These are phyloP conservation scores for Thielaviopsis populi DNA, from an alignment of 2,329 filamentous ascomycete genomes.

Conservation along the genomic window DNA sequence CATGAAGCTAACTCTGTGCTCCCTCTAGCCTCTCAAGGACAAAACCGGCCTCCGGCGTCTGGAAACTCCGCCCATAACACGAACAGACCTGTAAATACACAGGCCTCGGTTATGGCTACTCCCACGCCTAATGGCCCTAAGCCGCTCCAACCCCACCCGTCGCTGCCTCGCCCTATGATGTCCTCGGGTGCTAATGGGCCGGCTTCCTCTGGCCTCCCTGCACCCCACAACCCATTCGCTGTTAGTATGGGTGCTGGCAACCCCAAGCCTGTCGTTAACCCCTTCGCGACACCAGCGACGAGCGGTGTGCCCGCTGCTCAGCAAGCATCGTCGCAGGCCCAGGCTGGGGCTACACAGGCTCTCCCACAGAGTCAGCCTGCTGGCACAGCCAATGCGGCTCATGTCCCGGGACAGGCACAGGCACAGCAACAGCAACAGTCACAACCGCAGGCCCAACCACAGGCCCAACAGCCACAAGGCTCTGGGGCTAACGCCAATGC, in stretches of 20 bases:
- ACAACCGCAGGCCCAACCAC: conserved; percentile 17
- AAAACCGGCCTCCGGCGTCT: conserved; percentile 13
- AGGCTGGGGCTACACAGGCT: not conserved
- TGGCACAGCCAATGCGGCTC: not conserved
- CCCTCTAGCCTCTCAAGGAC: conserved; percentile 18
- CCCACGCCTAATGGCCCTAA: not conserved
- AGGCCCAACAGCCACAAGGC: not conserved
- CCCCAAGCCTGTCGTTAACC: conserved; percentile 5
- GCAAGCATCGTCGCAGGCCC: not conserved
- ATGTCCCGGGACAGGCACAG: not conserved
- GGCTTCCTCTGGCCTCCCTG: not conserved
- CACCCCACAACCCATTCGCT: conserved; percentile 5
- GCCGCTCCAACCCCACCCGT: conserved; percentile 9
- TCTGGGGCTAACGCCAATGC: conserved; percentile 6
- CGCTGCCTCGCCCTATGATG: conserved; percentile 7
- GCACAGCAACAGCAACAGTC: conserved; percentile 6
- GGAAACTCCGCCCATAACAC: not conserved
- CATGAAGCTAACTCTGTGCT: not conserved
- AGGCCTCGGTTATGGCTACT: conserved; percentile 16
- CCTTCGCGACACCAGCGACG: not conserved
- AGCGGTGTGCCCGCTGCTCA: not conserved
- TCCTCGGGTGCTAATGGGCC: not conserved
- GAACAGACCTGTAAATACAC: conserved; percentile 15
- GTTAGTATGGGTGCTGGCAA: not conserved
- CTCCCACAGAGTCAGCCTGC: not conserved